These are phyloP conservation scores for Microstegium vimineum DNA, from an alignment of 176 grass and related monocot species.

Conservation along the genomic window DNA sequence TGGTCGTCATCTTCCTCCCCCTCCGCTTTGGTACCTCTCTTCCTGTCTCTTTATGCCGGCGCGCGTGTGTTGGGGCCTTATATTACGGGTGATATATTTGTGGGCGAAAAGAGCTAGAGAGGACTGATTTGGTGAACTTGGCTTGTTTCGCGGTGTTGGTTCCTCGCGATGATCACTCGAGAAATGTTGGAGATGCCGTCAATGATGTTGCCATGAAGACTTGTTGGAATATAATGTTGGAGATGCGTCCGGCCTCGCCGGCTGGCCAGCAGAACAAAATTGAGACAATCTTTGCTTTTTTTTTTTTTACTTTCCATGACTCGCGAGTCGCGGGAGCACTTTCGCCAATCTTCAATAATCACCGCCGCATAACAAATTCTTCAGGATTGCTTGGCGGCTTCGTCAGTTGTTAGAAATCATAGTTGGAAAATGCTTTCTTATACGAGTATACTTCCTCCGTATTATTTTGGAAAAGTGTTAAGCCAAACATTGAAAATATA, in stretches of 20 bases:
- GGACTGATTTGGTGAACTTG: not conserved
- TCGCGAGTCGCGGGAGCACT: too few species aligned
- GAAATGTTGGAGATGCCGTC: too few species aligned
- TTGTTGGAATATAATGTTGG: not conserved
- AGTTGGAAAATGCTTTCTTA: too few species aligned
- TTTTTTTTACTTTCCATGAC: too few species aligned
- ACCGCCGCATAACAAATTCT: too few species aligned
- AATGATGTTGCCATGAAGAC: not conserved
- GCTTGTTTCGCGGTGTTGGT: not conserved
- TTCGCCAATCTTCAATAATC: too few species aligned
- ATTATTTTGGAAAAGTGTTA: too few species aligned
- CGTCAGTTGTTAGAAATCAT: too few species aligned
- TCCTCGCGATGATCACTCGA: not conserved
- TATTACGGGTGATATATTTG: not conserved
- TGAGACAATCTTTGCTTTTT: too few species aligned
- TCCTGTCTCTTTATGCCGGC: not conserved
- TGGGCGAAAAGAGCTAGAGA: not conserved
- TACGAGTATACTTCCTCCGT: too few species aligned
- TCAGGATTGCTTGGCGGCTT: too few species aligned
- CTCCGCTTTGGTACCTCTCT: not conserved
- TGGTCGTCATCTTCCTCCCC: constrained; percentile 25
- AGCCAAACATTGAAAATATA: too few species aligned
- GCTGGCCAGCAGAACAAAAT: not conserved
- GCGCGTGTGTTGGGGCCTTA: not conserved
- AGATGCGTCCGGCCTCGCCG: not conserved